Evolutionary conservation across 208 protist species (phyloP).

Genomic region (Acanthamoeba castellanii): DNA sequence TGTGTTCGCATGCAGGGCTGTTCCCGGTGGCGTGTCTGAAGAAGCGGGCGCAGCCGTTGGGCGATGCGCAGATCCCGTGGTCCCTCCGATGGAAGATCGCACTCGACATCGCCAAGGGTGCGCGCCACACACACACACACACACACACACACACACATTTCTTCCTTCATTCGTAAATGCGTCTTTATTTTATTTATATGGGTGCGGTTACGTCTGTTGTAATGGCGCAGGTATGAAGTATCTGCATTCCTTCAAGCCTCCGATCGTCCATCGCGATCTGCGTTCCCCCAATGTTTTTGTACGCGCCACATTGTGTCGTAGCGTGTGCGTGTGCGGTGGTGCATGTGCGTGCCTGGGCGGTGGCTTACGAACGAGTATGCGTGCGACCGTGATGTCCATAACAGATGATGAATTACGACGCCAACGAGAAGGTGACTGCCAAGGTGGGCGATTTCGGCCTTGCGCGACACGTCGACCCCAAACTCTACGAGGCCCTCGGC

Average conservation of each 20-base stretch:
- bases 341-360: background rate
- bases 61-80: constrained; percentile 45
- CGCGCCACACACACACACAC: no score
- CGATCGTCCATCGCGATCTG: constrained; percentile 82
- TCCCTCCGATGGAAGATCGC: constrained; percentile 68
- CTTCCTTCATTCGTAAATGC: background rate
- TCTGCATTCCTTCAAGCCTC: constrained; percentile 72
- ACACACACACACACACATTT: no score
- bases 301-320: background rate
- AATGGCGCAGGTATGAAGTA: constrained; percentile 58
- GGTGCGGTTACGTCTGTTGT: no score
- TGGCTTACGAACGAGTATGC: no score
- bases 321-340: background rate
- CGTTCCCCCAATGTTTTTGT: constrained; percentile 80
- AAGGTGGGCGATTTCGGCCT: constrained; percentile 83
- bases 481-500: constrained; percentile 60
- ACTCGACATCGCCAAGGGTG: constrained; percentile 78
- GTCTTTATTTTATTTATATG: constrained; percentile 13
- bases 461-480: constrained; percentile 62
- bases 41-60: background rate
- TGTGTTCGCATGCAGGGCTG: background rate
- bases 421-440: constrained; percentile 37
- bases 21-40: constrained; percentile 6
- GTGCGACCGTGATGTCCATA: no score
- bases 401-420: constrained; percentile 41